These are phyloP conservation scores for Parafenestella ontariensis DNA, from an alignment of 2,329 filamentous ascomycete genomes.

Conservation along the genomic window DNA sequence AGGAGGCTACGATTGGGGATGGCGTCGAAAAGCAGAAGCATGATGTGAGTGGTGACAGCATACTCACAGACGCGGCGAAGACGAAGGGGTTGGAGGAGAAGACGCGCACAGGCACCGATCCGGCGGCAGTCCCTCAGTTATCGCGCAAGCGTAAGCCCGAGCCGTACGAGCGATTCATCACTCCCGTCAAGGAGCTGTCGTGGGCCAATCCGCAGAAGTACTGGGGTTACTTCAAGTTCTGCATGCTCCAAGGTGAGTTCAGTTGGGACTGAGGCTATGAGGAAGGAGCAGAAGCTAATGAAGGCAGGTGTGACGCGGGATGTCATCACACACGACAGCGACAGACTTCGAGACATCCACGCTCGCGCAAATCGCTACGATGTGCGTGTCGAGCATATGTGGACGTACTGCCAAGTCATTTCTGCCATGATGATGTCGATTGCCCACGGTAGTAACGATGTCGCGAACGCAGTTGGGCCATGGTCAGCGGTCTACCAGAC, in stretches of 20 bases:
- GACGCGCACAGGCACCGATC: constrained; percentile 7
- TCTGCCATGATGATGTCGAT: constrained; percentile 75
- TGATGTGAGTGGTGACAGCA: constrained; percentile 7
- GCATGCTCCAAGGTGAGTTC: constrained; percentile 48
- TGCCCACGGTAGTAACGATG: constrained; percentile 73
- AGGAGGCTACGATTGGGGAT: constrained; percentile 6
- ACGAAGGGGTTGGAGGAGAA: constrained; percentile 22
- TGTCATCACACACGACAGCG: constrained; percentile 50
- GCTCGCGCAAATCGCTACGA: constrained; percentile 55
- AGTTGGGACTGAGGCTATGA: not conserved
- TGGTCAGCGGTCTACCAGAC: constrained; percentile 69
- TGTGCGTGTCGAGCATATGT: constrained; percentile 57
- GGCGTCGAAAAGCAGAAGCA: constrained; percentile 10
- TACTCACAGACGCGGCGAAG: constrained; percentile 16
- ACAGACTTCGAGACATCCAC: constrained; percentile 49
- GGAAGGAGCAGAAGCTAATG: not conserved
- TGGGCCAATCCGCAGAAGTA: constrained; percentile 38
- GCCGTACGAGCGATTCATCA: constrained; percentile 44
- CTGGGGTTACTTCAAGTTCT: constrained; percentile 53
- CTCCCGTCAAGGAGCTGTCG: constrained; percentile 44
- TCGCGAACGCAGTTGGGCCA: constrained; percentile 62
- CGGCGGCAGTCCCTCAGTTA: constrained; percentile 11
- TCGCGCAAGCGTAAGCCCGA: constrained; percentile 36
- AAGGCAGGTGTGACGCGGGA: constrained; percentile 50
- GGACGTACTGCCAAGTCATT: constrained; percentile 51